These are phyloP conservation scores for Wickerhamiella bombiphila DNA, from an alignment of 805 yeast species.

Conservation along the genomic window DNA sequence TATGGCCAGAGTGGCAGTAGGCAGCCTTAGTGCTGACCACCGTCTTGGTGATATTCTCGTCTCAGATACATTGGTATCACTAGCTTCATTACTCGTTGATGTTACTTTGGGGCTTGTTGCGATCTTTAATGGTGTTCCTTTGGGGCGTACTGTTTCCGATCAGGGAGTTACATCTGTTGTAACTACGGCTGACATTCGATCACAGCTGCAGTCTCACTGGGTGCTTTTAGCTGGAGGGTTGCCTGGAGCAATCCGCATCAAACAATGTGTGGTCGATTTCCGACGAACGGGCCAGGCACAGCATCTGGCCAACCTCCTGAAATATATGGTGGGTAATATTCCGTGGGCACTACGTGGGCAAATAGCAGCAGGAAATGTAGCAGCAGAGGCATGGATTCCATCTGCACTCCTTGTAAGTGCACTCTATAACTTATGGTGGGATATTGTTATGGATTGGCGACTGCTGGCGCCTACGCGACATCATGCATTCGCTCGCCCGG, in stretches of 20 bases:
- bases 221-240: slow-evolving; percentile 26
- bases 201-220: slow-evolving; percentile 13
- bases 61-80: slow-evolving; percentile 76
- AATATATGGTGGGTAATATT: slow-evolving; percentile 32
- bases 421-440: slow-evolving; percentile 76
- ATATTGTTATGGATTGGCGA: slow-evolving; percentile 78
- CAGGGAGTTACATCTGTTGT: too few species aligned
- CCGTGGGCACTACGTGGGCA: slow-evolving; percentile 13
- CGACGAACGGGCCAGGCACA: slow-evolving; percentile 32
- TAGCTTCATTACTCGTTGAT: slow-evolving; percentile 63
- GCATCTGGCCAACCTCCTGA: slow-evolving; percentile 58
- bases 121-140: slow-evolving; percentile 16
- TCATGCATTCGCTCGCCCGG: slow-evolving; percentile 19
- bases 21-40: slow-evolving; percentile 40
- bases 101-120: slow-evolving; percentile 42
- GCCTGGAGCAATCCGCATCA: slow-evolving; percentile 64
- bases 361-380: slow-evolving; percentile 7
- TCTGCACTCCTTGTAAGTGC: slow-evolving; percentile 48
- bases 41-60: slow-evolving; percentile 69
- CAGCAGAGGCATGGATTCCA: slow-evolving; percentile 17
- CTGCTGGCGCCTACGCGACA: slow-evolving; percentile 31
- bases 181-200: slow-evolving; percentile 7
- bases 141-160: slow-evolving; percentile 16
- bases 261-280: slow-evolving; percentile 70
- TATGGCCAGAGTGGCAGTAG: slow-evolving; percentile 36